Base-by-base conservation (phyloP, 768 basidiomycete species). In the Tricholoma bakamatsutake region DNA sequence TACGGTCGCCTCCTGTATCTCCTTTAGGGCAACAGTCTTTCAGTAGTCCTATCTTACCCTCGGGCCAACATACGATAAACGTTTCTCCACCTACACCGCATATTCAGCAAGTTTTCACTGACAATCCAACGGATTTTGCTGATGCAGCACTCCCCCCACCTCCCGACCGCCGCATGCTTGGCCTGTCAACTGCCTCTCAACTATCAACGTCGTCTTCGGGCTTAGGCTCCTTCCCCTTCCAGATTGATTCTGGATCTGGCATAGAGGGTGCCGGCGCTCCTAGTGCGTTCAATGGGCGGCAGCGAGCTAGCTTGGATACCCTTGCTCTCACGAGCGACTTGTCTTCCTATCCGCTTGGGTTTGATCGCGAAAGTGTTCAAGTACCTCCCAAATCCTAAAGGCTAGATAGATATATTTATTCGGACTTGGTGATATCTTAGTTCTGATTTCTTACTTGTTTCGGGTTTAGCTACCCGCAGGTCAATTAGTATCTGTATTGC, bases 161-260 rank as follows among this genome's bases (percentile, higher is more conserved):
- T 46, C 85, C 87, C 3, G 76, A 77, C 62, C 75, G 89, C 57
- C 80, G 74, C 49, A 73, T 75, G 17, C 73, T 88, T n/a, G 87
- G 87, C 28, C 71, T 90, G 72, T 90, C 89, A 11, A 85, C 84
- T 4, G 85, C 76, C 9, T 90, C 87, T n/a, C 82, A 88, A 66
- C 65, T 87, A 33, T 90, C 90, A 10, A 87, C 88, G 4, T 81
- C 83, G 33, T 88, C 88, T 18, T 84, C 87, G 24, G 90, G 89
- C n/a, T 74, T 93, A 39, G 87, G 86, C 15, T 87, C 86, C 24
- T 93, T 90, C 78, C 85, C 90, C 37, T 93, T 93, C 81, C 88
- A 91, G 58, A 89, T 93, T 64, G 88, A 90, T 60, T 76, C 83
- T 31, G 83, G 84, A 54, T 67, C 66, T 39, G 70, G 64, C 34